A percentile compares a stretch with the other conserved stretches of the same genome.
phyloP scores from a whole-genome alignment of 1,284 basidiomycete species.

The Apiotrichum gamsii region DNA sequence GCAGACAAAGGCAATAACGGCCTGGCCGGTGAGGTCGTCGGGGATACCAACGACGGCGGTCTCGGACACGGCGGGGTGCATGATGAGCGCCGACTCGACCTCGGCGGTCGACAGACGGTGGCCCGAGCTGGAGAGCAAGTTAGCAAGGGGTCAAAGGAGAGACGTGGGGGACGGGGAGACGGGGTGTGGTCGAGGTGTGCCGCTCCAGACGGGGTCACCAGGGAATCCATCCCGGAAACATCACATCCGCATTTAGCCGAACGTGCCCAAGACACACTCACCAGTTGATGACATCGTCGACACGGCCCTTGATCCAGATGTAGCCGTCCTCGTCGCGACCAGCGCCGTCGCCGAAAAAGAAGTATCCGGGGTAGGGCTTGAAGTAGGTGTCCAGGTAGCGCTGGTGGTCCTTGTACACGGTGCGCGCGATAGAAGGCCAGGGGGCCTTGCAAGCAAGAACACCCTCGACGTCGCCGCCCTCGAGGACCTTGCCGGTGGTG shows the following conservation, averaged over 20 bases:
- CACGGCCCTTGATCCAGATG: constrained; percentile 96
- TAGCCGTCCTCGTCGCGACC: constrained; percentile 92
- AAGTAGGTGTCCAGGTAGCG: constrained; percentile 92
- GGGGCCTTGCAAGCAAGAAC: constrained; percentile 79
- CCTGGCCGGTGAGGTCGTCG: constrained; percentile 71
- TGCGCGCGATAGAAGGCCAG: constrained; percentile 96
- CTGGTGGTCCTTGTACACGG: constrained; percentile 86
- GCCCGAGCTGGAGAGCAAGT: too few relatives aligned
- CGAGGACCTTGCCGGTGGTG: constrained; percentile 55
- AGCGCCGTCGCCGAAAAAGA: constrained; percentile 96
- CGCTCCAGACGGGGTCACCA: too few relatives aligned
- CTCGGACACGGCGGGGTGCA: constrained; percentile 92
- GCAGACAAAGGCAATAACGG: constrained; percentile 70
- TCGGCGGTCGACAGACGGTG: constrained; percentile 96
- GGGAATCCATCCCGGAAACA: too few relatives aligned
- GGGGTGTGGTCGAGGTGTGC: too few relatives aligned
- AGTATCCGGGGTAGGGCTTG: constrained; percentile 54
- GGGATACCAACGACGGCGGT: constrained; percentile 86
- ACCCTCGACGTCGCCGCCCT: constrained; percentile 82
- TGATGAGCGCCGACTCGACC: constrained; percentile 91
- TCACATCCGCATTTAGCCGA: too few relatives aligned
- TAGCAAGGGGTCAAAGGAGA: too few relatives aligned
- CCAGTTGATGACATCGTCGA: constrained; percentile 65
- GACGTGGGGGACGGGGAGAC: too few relatives aligned
- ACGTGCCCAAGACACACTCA: too few relatives aligned